These are phyloP conservation scores for Phaseolus lunatus DNA, from an alignment of 306 rosid genomes.

Conservation along the genomic window DNA sequence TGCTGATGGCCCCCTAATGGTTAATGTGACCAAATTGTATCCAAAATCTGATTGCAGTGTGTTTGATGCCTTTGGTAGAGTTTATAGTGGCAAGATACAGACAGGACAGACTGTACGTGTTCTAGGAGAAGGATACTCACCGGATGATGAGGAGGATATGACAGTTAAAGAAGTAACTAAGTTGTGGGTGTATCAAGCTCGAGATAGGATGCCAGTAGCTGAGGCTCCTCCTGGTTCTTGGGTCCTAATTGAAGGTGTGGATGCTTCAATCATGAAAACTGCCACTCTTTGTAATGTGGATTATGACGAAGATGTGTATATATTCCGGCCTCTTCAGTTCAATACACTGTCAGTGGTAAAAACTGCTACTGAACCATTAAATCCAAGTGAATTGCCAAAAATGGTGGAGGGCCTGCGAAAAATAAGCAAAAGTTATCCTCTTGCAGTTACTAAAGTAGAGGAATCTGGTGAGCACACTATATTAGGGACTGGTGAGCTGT, in stretches of 20 bases:
- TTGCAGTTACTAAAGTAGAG: constrained; percentile 97
- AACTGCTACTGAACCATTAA: constrained; percentile 96
- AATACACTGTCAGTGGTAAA: constrained; percentile 96
- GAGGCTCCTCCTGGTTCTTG: constrained; percentile 98
- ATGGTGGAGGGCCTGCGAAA: constrained; percentile 99
- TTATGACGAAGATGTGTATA: constrained; percentile 87
- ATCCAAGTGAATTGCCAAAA: constrained; percentile 97
- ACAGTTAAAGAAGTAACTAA: constrained; percentile 94
- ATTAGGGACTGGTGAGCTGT: constrained; percentile 95
- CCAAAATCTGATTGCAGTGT: constrained; percentile 98
- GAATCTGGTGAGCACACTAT: constrained; percentile 99
- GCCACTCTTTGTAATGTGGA: constrained; percentile 86
- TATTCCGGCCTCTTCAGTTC: constrained; percentile 94
- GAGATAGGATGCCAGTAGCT: constrained; percentile 89
- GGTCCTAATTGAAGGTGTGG: constrained; percentile 99
- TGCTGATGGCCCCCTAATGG: constrained; percentile 88
- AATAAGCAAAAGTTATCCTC: constrained; percentile 98
- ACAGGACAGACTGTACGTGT: constrained; percentile 96
- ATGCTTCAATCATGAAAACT: constrained; percentile 99
- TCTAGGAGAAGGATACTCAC: constrained; percentile 97
- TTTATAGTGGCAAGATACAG: constrained; percentile 89
- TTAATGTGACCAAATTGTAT: constrained; percentile 89
- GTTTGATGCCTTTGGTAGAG: constrained; percentile 98
- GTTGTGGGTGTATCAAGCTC: constrained; percentile 96
- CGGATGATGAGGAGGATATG: constrained; percentile 99